Conservation (phyloP, 1,284 basidiomycete species). For the Pyrrhoderma lamaoense region DNA sequence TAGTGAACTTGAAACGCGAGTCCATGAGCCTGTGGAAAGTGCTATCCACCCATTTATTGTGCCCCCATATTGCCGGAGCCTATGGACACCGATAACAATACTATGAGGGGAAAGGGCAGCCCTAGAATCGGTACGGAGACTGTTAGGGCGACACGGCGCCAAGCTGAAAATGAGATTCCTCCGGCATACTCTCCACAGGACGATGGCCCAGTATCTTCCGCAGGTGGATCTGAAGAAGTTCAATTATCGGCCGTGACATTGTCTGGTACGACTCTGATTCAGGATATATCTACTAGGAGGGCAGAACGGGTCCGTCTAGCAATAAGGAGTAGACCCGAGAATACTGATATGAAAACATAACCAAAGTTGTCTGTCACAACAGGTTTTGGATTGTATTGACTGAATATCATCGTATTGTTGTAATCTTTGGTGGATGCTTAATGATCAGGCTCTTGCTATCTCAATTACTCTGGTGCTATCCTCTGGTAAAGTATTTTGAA, state of each 20-base stretch:
- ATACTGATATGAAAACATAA: too few relatives aligned
- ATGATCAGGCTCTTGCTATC: too few relatives aligned
- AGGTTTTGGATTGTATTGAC: too few relatives aligned
- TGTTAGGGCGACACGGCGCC: too few relatives aligned
- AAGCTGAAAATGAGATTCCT: background rate
- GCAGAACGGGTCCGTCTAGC: too few relatives aligned
- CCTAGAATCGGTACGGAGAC: background rate
- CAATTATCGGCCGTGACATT: background rate
- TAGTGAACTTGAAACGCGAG: background rate
- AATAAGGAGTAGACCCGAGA: too few relatives aligned
- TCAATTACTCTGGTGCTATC: too few relatives aligned
- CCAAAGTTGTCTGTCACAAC: too few relatives aligned
- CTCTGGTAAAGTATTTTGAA: too few relatives aligned
- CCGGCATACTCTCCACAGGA: constrained; percentile 6
- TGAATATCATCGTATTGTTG: too few relatives aligned
- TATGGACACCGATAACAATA: background rate
- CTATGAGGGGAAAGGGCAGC: background rate
- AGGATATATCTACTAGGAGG: background rate
- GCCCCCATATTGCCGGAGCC: background rate
- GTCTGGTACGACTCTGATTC: constrained; percentile 7
- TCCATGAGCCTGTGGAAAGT: background rate
- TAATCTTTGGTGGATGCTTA: too few relatives aligned
- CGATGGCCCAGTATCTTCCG: background rate
- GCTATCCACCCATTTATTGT: too few relatives aligned
- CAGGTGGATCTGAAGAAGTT: background rate